These are phyloP conservation scores for Neopestalotiopsis sp. DNA, from an alignment of 2,329 filamentous ascomycete genomes.

Conservation along the genomic window DNA sequence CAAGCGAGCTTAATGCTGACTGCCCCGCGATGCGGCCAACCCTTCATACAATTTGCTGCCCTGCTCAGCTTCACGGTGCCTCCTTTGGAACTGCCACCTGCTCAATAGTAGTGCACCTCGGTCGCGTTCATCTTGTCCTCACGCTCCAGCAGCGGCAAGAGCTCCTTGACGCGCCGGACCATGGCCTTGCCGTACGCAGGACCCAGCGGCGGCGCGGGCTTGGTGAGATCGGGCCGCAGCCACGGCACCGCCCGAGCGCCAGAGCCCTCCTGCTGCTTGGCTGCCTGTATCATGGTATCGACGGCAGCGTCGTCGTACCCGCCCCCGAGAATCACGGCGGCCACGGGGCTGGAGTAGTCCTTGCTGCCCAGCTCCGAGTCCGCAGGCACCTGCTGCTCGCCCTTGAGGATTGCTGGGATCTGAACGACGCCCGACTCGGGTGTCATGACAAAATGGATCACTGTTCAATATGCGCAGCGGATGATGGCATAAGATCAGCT, in stretches of 20 bases:
- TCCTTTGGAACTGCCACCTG: too few species aligned
- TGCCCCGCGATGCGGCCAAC: too few species aligned
- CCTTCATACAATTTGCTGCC: too few species aligned
- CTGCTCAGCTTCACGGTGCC: too few species aligned
- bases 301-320: slow-evolving; percentile 27
- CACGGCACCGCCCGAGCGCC: slow-evolving; percentile 28
- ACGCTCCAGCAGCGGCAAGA: slow-evolving; percentile 20
- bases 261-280: slow-evolving; percentile 16
- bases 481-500: neutral
- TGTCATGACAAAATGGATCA: slow-evolving; percentile 31
- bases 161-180: slow-evolving; percentile 26
- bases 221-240: slow-evolving; percentile 29
- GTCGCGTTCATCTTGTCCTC: slow-evolving; percentile 23
- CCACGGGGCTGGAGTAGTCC: slow-evolving; percentile 26
- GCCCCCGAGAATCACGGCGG: slow-evolving; percentile 29
- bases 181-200: slow-evolving; percentile 31
- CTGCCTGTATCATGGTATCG: slow-evolving; percentile 25
- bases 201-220: slow-evolving; percentile 28
- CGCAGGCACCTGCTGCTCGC: slow-evolving; percentile 22
- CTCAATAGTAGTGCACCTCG: slow-evolving; percentile 21
- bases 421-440: slow-evolving; percentile 24
- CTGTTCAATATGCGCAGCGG: slow-evolving; percentile 18
- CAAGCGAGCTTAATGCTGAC: too few species aligned
- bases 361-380: slow-evolving; percentile 27
- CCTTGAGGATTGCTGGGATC: slow-evolving; percentile 28